Percentiles rank a stretch among this genome's conserved stretches.
Conservation (phyloP, 2,329 filamentous ascomycete species). For the Hymenoscyphus infarciens region DNA sequence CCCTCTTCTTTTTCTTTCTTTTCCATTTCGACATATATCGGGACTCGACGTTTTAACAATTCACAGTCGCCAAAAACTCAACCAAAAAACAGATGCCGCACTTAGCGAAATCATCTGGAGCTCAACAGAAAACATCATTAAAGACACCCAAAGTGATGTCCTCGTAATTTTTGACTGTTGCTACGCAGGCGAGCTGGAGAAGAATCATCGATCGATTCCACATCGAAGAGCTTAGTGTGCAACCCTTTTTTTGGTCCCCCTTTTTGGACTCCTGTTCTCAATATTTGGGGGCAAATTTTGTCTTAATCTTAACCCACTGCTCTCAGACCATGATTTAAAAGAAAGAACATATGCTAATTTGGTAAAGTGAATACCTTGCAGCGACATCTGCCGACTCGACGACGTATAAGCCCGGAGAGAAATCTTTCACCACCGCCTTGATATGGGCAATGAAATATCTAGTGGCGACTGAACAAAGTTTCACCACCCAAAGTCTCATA, state of each 20-base stretch:
- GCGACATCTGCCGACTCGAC: constrained; percentile 12
- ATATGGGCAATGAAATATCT: constrained; percentile 18
- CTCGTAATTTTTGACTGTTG: constrained; percentile 26
- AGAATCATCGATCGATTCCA: background rate
- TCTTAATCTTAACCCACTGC: too few relatives aligned
- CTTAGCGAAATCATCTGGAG: constrained; percentile 15
- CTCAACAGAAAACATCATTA: constrained; percentile 12
- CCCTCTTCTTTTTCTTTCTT: background rate
- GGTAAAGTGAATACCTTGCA: constrained; percentile 18
- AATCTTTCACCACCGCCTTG: constrained; percentile 19
- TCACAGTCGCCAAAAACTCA: background rate
- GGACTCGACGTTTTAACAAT: background rate
- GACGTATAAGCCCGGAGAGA: constrained; percentile 12
- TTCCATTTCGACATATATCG: too few relatives aligned
- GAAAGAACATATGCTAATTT: too few relatives aligned
- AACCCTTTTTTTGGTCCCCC: too few relatives aligned
- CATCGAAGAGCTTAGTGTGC: constrained; percentile 12
- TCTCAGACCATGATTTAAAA: too few relatives aligned
- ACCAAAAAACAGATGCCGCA: background rate
- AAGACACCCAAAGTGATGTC: constrained; percentile 15
- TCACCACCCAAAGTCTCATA: constrained; percentile 18
- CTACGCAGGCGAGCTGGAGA: constrained; percentile 17
- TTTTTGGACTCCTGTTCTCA: too few relatives aligned
- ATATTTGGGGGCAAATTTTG: too few relatives aligned
- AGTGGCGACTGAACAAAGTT: background rate